These are phyloP conservation scores for Ganoderma meredithae DNA, from an alignment of 1,284 basidiomycete genomes.

Conservation along the genomic window DNA sequence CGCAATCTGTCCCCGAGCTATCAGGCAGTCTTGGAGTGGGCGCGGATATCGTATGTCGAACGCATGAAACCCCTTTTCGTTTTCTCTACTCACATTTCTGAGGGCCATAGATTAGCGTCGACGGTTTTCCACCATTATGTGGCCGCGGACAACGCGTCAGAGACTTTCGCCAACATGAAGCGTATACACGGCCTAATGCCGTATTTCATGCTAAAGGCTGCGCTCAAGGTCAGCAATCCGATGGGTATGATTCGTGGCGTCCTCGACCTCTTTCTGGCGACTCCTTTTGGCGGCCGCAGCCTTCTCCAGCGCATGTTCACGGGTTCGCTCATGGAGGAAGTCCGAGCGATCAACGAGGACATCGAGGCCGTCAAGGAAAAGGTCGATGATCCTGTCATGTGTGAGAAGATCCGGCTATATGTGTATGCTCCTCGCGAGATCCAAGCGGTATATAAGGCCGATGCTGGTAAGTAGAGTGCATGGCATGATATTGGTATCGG, in stretches of 20 bases:
- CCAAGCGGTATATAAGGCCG: slow-evolving; percentile 81
- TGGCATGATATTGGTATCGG: background rate
- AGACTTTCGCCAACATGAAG: slow-evolving; percentile 89
- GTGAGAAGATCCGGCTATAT: slow-evolving; percentile 88
- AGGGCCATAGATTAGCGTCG: slow-evolving; percentile 76
- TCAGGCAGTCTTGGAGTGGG: slow-evolving; percentile 94
- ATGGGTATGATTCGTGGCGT: slow-evolving; percentile 94
- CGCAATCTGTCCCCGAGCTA: slow-evolving; percentile 87
- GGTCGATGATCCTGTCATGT: slow-evolving; percentile 87
- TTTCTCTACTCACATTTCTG: slow-evolving; percentile 4
- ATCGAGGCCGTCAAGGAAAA: slow-evolving; percentile 88
- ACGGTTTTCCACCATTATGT: slow-evolving; percentile 96
- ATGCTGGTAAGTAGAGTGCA: slow-evolving; percentile 67
- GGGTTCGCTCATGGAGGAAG: slow-evolving; percentile 89
- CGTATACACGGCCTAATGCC: slow-evolving; percentile 97
- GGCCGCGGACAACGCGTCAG: slow-evolving; percentile 92
- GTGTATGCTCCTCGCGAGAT: slow-evolving; percentile 89
- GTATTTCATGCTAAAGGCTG: slow-evolving; percentile 94
- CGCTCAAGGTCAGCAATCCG: slow-evolving; percentile 94
- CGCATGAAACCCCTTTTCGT: background rate
- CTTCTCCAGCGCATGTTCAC: slow-evolving; percentile 96
- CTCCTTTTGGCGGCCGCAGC: slow-evolving; percentile 94
- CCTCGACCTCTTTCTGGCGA: slow-evolving; percentile 96
- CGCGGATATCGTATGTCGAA: slow-evolving; percentile 84
- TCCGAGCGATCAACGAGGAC: slow-evolving; percentile 83